phyloP scores from a whole-genome alignment of 2,329 filamentous ascomycete genomes.

The Ophiostoma novo-ulmi region DNA sequence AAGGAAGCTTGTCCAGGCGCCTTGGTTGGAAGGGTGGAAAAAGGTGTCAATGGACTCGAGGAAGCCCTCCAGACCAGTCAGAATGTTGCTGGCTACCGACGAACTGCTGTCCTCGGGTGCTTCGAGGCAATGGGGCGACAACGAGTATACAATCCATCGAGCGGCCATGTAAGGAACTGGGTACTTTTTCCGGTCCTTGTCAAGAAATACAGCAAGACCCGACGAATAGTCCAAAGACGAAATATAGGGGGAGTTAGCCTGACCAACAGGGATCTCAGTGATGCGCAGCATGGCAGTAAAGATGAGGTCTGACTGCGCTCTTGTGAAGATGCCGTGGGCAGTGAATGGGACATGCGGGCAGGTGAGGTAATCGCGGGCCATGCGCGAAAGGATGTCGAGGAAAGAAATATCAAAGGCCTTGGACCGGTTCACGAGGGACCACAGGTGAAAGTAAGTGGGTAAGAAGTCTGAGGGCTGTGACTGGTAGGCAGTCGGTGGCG shows the following conservation, averaged over 20 bases:
- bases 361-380: slow-evolving; percentile 76
- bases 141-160: slow-evolving; percentile 84
- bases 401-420: slow-evolving; percentile 81
- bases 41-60: slow-evolving; percentile 97
- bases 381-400: slow-evolving; percentile 80
- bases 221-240: slow-evolving; percentile 76
- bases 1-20: slow-evolving; percentile 82
- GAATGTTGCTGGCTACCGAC: slow-evolving; percentile 60
- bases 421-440: slow-evolving; percentile 88
- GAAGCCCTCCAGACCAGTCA: slow-evolving; percentile 81
- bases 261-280: slow-evolving; percentile 92
- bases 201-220: slow-evolving; percentile 78
- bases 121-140: slow-evolving; percentile 77
- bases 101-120: slow-evolving; percentile 32
- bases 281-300: slow-evolving; percentile 87
- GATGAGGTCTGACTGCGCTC: slow-evolving; percentile 84
- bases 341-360: slow-evolving; percentile 73
- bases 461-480: slow-evolving; percentile 85
- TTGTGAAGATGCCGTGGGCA: slow-evolving; percentile 84
- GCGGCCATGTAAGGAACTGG: slow-evolving; percentile 89
- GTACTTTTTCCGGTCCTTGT: slow-evolving; percentile 90
- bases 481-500: slow-evolving; percentile 63
- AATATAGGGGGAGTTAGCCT: slow-evolving; percentile 85
- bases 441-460: slow-evolving; percentile 92
- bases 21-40: slow-evolving; percentile 96